A percentile compares a stretch with the other conserved stretches of the same genome.
phyloP scores from a whole-genome alignment of 345 rosid genomes.

The Cardamine resedifolia region DNA sequence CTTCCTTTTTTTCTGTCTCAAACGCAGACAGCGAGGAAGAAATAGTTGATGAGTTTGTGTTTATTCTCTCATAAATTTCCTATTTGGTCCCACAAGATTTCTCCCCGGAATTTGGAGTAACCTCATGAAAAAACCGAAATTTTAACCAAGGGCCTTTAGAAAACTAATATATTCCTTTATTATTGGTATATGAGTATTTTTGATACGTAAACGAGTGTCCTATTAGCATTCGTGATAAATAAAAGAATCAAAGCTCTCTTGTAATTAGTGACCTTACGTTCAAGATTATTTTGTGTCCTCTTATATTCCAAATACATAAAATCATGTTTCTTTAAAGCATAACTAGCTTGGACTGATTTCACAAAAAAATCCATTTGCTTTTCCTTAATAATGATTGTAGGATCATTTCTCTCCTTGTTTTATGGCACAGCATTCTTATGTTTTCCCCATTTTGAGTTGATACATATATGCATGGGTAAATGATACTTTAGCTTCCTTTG shows the following conservation, averaged over 20 bases:
- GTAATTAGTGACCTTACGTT: not conserved
- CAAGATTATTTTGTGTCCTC: not conserved
- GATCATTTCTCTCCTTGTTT: slow-evolving; percentile 29
- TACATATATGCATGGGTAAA: slow-evolving; percentile 32
- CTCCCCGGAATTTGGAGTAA: not conserved
- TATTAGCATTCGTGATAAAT: not conserved
- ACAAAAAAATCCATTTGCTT: slow-evolving; percentile 17
- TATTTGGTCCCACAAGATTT: slow-evolving; percentile 27
- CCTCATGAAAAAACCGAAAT: slow-evolving; percentile 10
- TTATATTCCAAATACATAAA: not conserved
- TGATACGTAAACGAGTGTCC: not conserved
- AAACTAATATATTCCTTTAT: not conserved
- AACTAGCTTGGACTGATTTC: slow-evolving; percentile 3
- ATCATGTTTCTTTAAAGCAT: not conserved
- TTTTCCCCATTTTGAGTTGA: slow-evolving; percentile 6
- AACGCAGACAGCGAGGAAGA: slow-evolving; percentile 21
- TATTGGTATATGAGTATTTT: not conserved
- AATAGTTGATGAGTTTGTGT: slow-evolving; percentile 26
- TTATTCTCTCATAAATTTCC: slow-evolving; percentile 29
- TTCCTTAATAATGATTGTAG: slow-evolving; percentile 24
- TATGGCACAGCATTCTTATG: slow-evolving; percentile 8
- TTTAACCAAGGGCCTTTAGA: slow-evolving; percentile 1
- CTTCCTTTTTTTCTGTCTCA: slow-evolving; percentile 20
- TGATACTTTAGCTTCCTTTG: slow-evolving; percentile 29
- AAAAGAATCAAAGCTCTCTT: not conserved